Base-by-base conservation (phyloP, 1,284 basidiomycete genomes). In the Cryptococcus sp. region DNA sequence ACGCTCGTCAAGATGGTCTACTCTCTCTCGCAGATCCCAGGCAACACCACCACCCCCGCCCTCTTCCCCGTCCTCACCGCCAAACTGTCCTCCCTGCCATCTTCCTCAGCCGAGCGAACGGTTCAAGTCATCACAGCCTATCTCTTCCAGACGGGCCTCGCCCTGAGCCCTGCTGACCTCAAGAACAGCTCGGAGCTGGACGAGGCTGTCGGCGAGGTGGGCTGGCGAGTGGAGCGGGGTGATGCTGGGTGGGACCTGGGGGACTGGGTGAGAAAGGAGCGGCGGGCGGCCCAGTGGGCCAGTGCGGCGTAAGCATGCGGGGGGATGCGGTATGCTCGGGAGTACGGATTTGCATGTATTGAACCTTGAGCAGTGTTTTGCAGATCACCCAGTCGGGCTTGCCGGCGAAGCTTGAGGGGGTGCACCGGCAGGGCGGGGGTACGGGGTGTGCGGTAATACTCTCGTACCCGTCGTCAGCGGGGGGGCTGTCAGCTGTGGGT, bases 251-350 rank as follows among this genome's bases (percentile, higher is more conserved):
- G 1, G 4, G 57, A 59, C 3, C 18, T 68, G 20, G 52, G 56
- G 15, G 56, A 57, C 1, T 68, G 64, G 64, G 64, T 65, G 1
- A 60, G 47, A 46, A 59, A 37, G 40, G 61, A 68, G 46, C 44
- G 38, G 39, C 57, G 61, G 50, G 28, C 50, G 39, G 47, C 40
- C 6, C 46, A 44, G 13, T 62, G 61, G 64, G 58, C 55, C n/a
- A 20, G 46, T 9, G 33, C 45, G 47, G 33, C 28, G 28, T 33
- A 9, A 33, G 28, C 28, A 33, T 9, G 5, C 9, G 28, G 9
- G 28, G 28, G 9, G 9, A 9, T 33, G 4, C 9, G 9, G 28
- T 9, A 33, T 33, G 28, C 5, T 33, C 28, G 4, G 28, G 28
- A 5, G 5, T 33, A n/a, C n/a, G n/a, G n/a, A n/a, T n/a, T n/a